Evolutionary conservation across 306 rosid species (phyloP).

Genomic region (Luffa acutangula): DNA sequence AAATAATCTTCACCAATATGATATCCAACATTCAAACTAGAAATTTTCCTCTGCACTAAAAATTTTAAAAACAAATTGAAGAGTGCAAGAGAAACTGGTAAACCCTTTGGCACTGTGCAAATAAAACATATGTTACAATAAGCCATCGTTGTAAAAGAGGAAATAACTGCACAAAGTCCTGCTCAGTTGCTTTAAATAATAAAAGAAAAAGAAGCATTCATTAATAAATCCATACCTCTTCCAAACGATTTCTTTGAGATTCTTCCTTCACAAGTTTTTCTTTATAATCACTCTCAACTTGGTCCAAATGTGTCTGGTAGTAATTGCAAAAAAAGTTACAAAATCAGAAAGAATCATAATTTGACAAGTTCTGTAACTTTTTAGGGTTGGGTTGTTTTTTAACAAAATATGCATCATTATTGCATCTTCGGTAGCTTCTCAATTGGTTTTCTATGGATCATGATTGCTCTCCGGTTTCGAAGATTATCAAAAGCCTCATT

Average conservation of each 20-base stretch:
- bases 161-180: not conserved
- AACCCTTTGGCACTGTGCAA: not conserved
- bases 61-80: not conserved
- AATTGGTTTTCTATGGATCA: too few relatives aligned
- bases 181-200: not conserved
- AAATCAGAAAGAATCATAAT: not conserved
- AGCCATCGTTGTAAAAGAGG: not conserved
- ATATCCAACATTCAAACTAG: not conserved
- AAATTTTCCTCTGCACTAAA: not conserved
- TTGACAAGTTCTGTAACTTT: not conserved
- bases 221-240: slow-evolving; percentile 39
- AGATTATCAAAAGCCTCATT: too few relatives aligned
- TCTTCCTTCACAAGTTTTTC: slow-evolving; percentile 67
- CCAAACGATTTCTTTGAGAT: slow-evolving; percentile 42
- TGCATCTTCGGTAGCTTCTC: too few relatives aligned
- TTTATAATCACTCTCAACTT: slow-evolving; percentile 62
- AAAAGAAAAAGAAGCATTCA: not conserved
- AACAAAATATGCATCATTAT: not conserved
- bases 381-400: not conserved
- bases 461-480: too few relatives aligned
- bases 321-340: slow-evolving; percentile 11
- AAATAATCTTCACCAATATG: not conserved
- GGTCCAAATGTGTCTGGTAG: slow-evolving; percentile 58
- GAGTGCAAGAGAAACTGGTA: not conserved
- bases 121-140: not conserved